These are phyloP conservation scores for Acorus gramineus DNA, from an alignment of 106 monocot genomes.

Conservation along the genomic window DNA sequence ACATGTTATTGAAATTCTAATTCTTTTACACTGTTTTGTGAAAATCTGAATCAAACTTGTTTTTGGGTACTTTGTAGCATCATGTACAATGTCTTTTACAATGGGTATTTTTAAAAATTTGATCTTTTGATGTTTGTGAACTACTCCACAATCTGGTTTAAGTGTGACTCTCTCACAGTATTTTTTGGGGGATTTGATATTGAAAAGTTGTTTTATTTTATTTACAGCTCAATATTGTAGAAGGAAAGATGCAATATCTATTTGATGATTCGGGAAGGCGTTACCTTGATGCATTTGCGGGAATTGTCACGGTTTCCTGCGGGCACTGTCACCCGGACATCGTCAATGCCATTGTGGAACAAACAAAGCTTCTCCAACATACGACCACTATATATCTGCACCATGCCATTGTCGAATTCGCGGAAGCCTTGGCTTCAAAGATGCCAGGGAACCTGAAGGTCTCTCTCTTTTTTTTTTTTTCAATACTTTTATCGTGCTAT, in stretches of 20 bases:
- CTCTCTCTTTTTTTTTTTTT: not conserved
- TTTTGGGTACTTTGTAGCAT: too few relatives aligned
- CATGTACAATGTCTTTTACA: too few relatives aligned
- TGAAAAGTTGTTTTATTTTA: too few relatives aligned
- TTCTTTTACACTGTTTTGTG: too few relatives aligned
- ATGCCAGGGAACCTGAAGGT: constrained; percentile 98
- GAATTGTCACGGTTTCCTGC: constrained; percentile 92
- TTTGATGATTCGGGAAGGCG: constrained; percentile 86
- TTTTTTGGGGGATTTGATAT: too few relatives aligned
- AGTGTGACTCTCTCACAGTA: too few relatives aligned
- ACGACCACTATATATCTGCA: constrained; percentile 89
- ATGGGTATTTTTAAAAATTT: too few relatives aligned
- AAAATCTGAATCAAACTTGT: too few relatives aligned
- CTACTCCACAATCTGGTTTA: too few relatives aligned
- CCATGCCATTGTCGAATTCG: constrained; percentile 90
- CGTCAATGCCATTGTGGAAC: constrained; percentile 79
- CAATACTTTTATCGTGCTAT: too few relatives aligned
- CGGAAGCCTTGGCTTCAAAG: constrained; percentile 90
- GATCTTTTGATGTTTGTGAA: too few relatives aligned
- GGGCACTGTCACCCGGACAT: constrained; percentile 95
- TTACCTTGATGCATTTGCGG: constrained; percentile 92
- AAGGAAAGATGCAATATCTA: constrained; percentile 97
- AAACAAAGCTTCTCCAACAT: constrained; percentile 79
- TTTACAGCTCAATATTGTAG: constrained; percentile 85
- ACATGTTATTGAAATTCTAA: too few relatives aligned